Evolutionary conservation across 164 flowering plant species (phyloP).

Genomic region (Magnolia kwangsiensis): DNA sequence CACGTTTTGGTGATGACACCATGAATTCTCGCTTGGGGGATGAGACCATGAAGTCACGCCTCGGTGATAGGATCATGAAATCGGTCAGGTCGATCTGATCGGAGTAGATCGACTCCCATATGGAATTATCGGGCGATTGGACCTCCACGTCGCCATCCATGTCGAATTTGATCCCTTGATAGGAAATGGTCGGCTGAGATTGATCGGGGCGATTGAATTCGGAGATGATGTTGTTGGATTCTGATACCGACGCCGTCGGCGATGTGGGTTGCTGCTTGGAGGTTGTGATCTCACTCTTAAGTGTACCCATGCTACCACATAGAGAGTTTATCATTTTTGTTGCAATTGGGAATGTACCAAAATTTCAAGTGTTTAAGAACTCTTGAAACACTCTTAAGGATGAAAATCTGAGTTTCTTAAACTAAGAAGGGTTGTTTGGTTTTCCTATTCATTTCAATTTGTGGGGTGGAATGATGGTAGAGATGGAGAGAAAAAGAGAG

Average conservation of each 20-base stretch:
- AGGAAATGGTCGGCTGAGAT: constrained; percentile 28
- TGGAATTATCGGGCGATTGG: constrained; percentile 51
- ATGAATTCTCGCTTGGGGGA: constrained; percentile 48
- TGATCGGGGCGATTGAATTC: constrained; percentile 26
- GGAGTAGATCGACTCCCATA: constrained; percentile 59
- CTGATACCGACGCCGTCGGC: constrained; percentile 30
- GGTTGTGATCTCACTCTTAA: constrained; percentile 28
- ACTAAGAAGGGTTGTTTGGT: neutral
- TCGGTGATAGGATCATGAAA: constrained; percentile 60
- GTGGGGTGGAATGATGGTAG: neutral
- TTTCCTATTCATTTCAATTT: neutral
- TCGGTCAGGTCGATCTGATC: constrained; percentile 44
- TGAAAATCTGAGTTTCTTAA: neutral
- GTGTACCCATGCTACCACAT: constrained; percentile 44
- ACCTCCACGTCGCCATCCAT: constrained; percentile 38
- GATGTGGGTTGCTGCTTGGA: constrained; percentile 31
- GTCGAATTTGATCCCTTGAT: constrained; percentile 41
- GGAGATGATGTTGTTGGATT: constrained; percentile 26
- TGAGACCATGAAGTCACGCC: constrained; percentile 59
- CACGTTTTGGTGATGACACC: constrained; percentile 19
- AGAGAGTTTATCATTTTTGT: constrained; percentile 44
- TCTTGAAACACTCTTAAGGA: neutral
- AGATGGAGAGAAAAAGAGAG: constrained; percentile 1
- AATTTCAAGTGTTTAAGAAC: neutral
- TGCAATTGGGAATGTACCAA: neutral